Evolutionary conservation across 352 stramenopile species (phyloP).

Genomic region (Elongisporangium prolatum): DNA sequence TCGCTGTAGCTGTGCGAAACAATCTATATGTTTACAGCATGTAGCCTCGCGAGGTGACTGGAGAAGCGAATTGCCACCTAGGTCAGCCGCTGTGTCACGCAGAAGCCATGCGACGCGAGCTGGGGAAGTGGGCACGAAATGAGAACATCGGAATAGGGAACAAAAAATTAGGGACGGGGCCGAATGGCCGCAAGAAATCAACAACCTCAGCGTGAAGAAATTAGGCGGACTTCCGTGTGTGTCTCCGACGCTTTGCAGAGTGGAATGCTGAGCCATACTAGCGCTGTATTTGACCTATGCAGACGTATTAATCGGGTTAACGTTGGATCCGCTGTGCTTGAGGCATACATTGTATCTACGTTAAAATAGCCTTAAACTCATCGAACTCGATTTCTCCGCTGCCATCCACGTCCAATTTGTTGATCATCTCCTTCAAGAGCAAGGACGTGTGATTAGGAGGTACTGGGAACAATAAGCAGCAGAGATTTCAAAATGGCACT

Average conservation of each 20-base stretch:
- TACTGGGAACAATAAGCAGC: too few species aligned
- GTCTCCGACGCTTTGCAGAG: not conserved
- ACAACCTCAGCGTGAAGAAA: not conserved
- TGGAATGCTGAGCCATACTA: not conserved
- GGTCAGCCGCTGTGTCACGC: not conserved
- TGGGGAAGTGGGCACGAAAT: not conserved
- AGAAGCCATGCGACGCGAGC: conserved; percentile 1
- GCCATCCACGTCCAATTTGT: conserved; percentile 94
- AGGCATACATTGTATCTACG: conserved; percentile 15
- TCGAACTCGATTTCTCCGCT: conserved; percentile 96
- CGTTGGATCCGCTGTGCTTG: not conserved
- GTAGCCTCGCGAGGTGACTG: conserved; percentile 12
- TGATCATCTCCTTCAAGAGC: conserved; percentile 86
- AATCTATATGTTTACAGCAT: conserved; percentile 80
- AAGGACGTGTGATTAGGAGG: too few species aligned
- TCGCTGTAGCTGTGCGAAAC: conserved; percentile 79
- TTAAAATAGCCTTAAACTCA: conserved; percentile 93
- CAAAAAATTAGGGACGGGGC: not conserved
- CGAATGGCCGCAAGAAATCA: not conserved
- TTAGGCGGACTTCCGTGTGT: not conserved
- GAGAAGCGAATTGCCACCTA: not conserved
- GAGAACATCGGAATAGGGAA: not conserved
- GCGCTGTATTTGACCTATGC: not conserved
- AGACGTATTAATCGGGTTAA: not conserved
- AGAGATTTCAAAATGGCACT: not conserved